These are phyloP conservation scores for Xylaria arbuscula DNA, from an alignment of 2,329 filamentous ascomycete species.

Conservation along the genomic window DNA sequence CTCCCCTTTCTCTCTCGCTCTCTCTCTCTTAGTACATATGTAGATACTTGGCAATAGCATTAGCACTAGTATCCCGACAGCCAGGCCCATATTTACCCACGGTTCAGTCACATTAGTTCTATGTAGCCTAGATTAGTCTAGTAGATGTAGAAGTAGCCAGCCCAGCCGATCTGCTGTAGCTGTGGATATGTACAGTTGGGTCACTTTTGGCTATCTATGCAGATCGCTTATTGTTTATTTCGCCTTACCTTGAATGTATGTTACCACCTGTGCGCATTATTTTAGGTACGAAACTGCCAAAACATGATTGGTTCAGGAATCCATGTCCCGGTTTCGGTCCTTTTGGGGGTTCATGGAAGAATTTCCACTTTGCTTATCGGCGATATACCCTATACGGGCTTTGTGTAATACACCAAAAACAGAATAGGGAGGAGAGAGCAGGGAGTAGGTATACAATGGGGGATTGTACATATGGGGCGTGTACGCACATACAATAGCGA, in stretches of 20 bases:
- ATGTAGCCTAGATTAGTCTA: too few relatives aligned
- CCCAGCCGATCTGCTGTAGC: too few relatives aligned
- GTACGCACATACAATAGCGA: background rate
- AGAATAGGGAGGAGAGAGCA: background rate
- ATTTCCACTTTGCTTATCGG: background rate
- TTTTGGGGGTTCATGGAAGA: background rate
- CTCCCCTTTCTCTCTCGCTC: background rate
- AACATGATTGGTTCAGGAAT: background rate
- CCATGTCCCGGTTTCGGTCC: background rate
- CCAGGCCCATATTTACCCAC: constrained; percentile 2
- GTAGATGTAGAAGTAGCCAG: too few relatives aligned
- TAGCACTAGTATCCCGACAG: background rate
- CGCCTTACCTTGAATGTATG: too few relatives aligned
- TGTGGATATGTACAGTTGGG: too few relatives aligned
- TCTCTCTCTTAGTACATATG: background rate
- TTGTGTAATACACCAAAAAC: background rate
- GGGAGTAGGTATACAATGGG: background rate
- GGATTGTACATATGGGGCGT: background rate
- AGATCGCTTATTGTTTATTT: too few relatives aligned
- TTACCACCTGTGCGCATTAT: background rate
- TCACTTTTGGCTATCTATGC: too few relatives aligned
- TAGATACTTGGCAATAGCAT: background rate
- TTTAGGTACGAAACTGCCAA: background rate
- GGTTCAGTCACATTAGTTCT: background rate
- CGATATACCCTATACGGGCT: background rate